Base-by-base conservation (phyloP, 2,329 filamentous ascomycete species). In the Hansfordia pulvinata region DNA sequence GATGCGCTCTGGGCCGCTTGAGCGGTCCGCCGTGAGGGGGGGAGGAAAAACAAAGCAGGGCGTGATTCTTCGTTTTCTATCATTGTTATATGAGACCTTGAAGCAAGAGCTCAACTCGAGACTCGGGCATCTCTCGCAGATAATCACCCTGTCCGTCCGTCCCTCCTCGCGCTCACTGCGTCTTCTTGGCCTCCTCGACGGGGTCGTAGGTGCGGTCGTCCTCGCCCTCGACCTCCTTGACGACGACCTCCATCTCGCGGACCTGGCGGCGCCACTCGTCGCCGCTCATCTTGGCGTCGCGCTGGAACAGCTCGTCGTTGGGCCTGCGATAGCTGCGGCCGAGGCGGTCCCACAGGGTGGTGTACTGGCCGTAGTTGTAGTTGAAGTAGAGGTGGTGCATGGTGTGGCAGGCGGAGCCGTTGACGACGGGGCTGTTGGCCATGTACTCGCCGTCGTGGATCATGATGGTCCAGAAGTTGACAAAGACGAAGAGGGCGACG, bases 371-470 rank as follows among this genome's bases (percentile, higher is more conserved):
- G 45, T 93, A 94, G 59, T 93, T 94, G 64, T 81, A 83, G 58
- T 81, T 80, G 62, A 82, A 82, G 54, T 82, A 81, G 20, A 85
- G 54, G 49, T 94, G 88, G 54, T 96, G 88, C 66, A 86, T 72
- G 13, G 79, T 84, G 53, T 94, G 88, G 63, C 88, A 94, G 16
- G 88, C 88, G 9, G 88, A 85, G 27, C 88, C 88, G 50, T 96
- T 96, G 56, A 94, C 74, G 40, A 94, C 53, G n/a, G 84, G 79
- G 44, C 78, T 83, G 56, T 94, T 81, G 44, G 84, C 78, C 10
- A 92, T 71, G 49, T 93, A 94, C 58, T 96, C 88, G 44, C 88
- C 88, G 44, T 96, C 88, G 53, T 96, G 75, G 45, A 96, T 94
- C 58, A 94, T 68, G 42, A 96, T 83, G 20, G 86, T 93, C 88